Evolutionary conservation across 345 rosid species (phyloP).

Genomic region (Dovyalis caffra): DNA sequence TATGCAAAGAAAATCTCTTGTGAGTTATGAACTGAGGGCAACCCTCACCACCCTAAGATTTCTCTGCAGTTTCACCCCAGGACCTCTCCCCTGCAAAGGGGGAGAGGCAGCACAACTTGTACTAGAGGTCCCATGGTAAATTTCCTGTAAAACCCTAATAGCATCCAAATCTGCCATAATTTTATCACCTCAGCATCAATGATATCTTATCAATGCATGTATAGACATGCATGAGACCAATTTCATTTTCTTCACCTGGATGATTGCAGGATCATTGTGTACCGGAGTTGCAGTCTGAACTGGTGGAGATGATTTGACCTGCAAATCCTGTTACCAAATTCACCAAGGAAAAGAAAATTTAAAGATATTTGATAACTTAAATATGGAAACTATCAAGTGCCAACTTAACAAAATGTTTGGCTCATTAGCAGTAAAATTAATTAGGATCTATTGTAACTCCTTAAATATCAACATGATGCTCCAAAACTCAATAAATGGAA

Average conservation of each 20-base stretch:
- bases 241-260: slow-evolving; percentile 26
- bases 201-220: background rate
- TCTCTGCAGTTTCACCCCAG: background rate
- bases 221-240: background rate
- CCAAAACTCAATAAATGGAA: background rate
- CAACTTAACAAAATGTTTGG: background rate
- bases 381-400: background rate
- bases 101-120: background rate
- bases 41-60: background rate
- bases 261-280: slow-evolving; percentile 40
- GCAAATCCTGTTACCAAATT: slow-evolving; percentile 32
- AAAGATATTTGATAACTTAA: background rate
- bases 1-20: background rate
- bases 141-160: background rate
- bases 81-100: background rate
- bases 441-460: background rate
- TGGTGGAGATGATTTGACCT: slow-evolving; percentile 41
- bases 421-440: background rate
- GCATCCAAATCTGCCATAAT: background rate
- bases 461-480: background rate
- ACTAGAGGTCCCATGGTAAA: background rate
- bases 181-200: background rate
- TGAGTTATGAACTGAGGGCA: background rate
- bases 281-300: slow-evolving; percentile 24
- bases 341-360: background rate